phyloP scores from a whole-genome alignment of 257 asterid species.

The Rauvolfia tetraphylla region DNA sequence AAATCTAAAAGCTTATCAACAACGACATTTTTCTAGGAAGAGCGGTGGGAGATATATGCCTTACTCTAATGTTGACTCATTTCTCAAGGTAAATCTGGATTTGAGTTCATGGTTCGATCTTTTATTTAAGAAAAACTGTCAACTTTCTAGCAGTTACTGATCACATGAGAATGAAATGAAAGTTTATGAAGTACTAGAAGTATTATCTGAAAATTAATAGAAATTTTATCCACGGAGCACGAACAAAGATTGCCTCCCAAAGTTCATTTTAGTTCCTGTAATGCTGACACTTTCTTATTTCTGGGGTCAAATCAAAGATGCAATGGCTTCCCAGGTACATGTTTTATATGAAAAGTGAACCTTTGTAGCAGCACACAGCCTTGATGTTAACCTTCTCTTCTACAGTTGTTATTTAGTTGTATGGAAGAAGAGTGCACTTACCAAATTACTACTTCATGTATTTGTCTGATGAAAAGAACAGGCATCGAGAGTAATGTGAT shows the following conservation, averaged over 20 bases:
- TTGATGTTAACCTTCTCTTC: not conserved
- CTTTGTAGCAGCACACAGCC: not conserved
- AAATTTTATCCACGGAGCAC: not conserved
- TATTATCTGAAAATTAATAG: too few species aligned
- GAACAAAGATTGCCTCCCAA: not conserved
- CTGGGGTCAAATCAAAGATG: not conserved
- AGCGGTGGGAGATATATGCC: slow-evolving; percentile 85
- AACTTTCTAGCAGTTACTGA: not conserved
- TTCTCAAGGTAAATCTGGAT: slow-evolving; percentile 56
- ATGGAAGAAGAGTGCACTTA: not conserved
- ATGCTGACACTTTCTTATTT: not conserved
- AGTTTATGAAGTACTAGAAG: not conserved
- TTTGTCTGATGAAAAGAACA: not conserved
- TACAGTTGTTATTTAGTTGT: not conserved
- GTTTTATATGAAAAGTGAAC: not conserved
- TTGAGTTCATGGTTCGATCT: not conserved
- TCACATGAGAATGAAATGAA: not conserved
- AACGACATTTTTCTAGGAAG: slow-evolving; percentile 59
- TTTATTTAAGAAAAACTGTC: not conserved
- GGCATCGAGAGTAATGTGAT: not conserved
- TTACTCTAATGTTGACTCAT: slow-evolving; percentile 85
- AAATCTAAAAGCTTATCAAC: slow-evolving; percentile 46
- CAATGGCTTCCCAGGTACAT: not conserved
- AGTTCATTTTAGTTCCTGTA: not conserved
- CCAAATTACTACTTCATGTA: not conserved